Evolutionary conservation across 352 stramenopile species (phyloP).

Genomic region (Phytophthora podocarpi): DNA sequence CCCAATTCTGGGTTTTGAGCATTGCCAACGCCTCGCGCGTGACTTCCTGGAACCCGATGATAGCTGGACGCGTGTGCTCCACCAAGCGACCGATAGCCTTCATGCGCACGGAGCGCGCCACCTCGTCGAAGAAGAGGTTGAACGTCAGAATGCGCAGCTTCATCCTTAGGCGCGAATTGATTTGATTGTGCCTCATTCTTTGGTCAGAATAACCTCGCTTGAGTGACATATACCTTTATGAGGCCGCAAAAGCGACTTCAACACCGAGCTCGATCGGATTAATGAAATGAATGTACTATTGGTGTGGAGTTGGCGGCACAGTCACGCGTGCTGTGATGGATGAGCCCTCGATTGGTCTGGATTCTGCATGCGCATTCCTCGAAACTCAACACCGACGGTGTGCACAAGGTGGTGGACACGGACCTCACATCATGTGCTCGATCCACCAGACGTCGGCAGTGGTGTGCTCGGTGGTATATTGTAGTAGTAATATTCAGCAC

Average conservation of each 20-base stretch:
- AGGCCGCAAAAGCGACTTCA: too few relatives aligned
- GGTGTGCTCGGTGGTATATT: too few relatives aligned
- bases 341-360: slow-evolving; percentile 78
- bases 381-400: slow-evolving; percentile 69
- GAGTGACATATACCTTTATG: too few relatives aligned
- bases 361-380: slow-evolving; percentile 79
- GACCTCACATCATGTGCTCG: too few relatives aligned
- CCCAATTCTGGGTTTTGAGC: slow-evolving; percentile 61
- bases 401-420: slow-evolving; percentile 69
- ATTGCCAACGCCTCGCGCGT: slow-evolving; percentile 65
- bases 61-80: slow-evolving; percentile 52
- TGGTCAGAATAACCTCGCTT: too few relatives aligned
- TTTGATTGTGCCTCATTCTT: background rate
- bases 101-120: slow-evolving; percentile 65
- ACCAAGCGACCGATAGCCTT: slow-evolving; percentile 59
- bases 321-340: slow-evolving; percentile 76
- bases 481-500: too few relatives aligned
- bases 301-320: slow-evolving; percentile 70
- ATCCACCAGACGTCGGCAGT: too few relatives aligned
- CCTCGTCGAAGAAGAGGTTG: slow-evolving; percentile 80
- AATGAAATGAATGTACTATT: slow-evolving; percentile 47
- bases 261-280: too few relatives aligned
- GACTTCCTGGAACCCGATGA: slow-evolving; percentile 83
- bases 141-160: slow-evolving; percentile 74
- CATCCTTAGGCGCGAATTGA: slow-evolving; percentile 38